Percentiles rank a stretch among this genome's conserved stretches.
Conservation (phyloP, 352 stramenopile species). For the Globisporangium yorkense region DNA sequence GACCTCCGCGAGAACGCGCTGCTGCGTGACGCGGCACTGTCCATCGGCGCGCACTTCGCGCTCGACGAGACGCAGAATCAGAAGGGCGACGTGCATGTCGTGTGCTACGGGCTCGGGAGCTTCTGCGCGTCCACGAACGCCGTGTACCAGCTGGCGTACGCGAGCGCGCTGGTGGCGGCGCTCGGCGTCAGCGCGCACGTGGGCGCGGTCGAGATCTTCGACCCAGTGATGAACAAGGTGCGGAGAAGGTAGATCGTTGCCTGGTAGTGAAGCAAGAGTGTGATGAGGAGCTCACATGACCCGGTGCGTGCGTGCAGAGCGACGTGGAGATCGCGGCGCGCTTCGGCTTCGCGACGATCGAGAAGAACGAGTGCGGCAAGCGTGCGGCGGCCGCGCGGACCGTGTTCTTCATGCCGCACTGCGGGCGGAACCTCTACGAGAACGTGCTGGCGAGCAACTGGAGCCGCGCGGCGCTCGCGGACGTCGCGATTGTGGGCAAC, state of each 20-base stretch:
- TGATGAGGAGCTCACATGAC: too few species aligned
- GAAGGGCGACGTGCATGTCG: conserved; percentile 20
- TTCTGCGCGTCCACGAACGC: conserved; percentile 71
- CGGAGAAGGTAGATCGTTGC: background rate
- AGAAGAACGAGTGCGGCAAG: conserved; percentile 56
- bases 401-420: conserved; percentile 93
- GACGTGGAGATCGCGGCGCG: conserved; percentile 43
- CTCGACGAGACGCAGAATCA: conserved; percentile 3
- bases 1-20: conserved; percentile 26
- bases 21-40: conserved; percentile 20
- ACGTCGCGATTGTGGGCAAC: conserved; percentile 85
- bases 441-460: conserved; percentile 88
- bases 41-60: conserved; percentile 23
- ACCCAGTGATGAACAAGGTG: conserved; percentile 79
- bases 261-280: too few species aligned
- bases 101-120: conserved; percentile 72
- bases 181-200: conserved; percentile 6
- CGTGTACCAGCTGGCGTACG: conserved; percentile 68
- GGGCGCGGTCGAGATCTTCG: conserved; percentile 43
- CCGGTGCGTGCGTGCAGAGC: conserved; percentile 17
- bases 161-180: conserved; percentile 32
- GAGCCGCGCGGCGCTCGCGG: conserved; percentile 17
- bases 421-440: conserved; percentile 79
- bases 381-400: conserved; percentile 34
- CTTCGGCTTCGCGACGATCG: conserved; percentile 40